Conservation (phyloP, 495 filamentous ascomycete species). For the Xylaria cubensis region DNA sequence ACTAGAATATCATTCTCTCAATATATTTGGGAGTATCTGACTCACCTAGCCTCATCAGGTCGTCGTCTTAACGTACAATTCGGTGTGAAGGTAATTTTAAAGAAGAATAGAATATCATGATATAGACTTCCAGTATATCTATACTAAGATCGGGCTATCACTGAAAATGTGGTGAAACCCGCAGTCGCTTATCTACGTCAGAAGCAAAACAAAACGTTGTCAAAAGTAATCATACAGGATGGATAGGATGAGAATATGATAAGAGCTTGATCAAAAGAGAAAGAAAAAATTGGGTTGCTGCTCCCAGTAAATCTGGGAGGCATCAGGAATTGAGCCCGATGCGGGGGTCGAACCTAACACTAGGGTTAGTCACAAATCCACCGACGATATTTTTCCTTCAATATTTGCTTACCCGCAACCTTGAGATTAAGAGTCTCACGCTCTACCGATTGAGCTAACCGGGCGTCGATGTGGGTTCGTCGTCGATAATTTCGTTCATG, state of each 20-base stretch:
- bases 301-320: slow-evolving; percentile 26
- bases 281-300: slow-evolving; percentile 9
- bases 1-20: too few species aligned
- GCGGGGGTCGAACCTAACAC: slow-evolving; percentile 54
- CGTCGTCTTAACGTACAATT: too few species aligned
- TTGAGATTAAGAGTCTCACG: slow-evolving; percentile 85
- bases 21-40: too few species aligned
- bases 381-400: background rate
- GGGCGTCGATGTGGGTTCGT: slow-evolving; percentile 29
- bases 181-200: too few species aligned
- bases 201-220: background rate
- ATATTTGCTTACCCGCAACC: slow-evolving; percentile 58
- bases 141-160: too few species aligned
- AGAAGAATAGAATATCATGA: too few species aligned
- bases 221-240: background rate
- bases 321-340: slow-evolving; percentile 53
- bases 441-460: slow-evolving; percentile 85
- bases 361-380: slow-evolving; percentile 9
- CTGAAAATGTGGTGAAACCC: too few species aligned
- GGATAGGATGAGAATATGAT: background rate
- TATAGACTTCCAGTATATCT: too few species aligned
- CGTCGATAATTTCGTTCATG: background rate
- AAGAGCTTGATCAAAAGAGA: background rate
- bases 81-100: too few species aligned
- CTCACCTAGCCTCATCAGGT: too few species aligned